phyloP scores from a whole-genome alignment of 2,329 filamentous ascomycete species.

The Microsporum canis region DNA sequence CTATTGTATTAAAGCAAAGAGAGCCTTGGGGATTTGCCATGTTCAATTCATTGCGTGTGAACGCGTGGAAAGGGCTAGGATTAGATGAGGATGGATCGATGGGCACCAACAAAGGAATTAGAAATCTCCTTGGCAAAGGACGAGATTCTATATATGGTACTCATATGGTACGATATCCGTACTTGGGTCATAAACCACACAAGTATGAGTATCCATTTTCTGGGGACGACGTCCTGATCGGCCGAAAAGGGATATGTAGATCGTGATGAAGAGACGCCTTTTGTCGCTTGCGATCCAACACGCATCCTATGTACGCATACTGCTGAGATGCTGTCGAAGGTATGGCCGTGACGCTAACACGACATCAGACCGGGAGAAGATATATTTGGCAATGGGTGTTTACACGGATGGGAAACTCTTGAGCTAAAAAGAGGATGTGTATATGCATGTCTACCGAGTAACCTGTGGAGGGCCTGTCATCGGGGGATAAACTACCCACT shows the following conservation, averaged over 20 bases:
- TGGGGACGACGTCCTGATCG: neutral
- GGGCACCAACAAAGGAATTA: neutral
- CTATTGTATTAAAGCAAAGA: neutral
- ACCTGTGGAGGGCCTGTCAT: too few relatives aligned
- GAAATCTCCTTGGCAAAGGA: neutral
- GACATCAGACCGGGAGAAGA: too few relatives aligned
- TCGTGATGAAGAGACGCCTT: too few relatives aligned
- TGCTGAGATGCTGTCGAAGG: too few relatives aligned
- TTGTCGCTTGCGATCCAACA: too few relatives aligned
- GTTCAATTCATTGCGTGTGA: neutral
- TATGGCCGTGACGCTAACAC: too few relatives aligned
- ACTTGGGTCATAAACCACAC: neutral
- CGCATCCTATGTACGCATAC: too few relatives aligned
- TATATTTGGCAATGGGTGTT: too few relatives aligned
- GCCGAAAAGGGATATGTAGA: neutral
- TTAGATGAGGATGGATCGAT: neutral
- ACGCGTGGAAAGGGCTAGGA: neutral
- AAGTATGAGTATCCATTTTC: neutral
- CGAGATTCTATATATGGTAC: neutral
- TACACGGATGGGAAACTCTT: too few relatives aligned
- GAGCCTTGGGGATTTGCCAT: neutral
- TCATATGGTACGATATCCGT: neutral
- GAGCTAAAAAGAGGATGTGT: too few relatives aligned
- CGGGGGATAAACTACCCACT: too few relatives aligned
- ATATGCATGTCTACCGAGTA: too few relatives aligned